Base-by-base conservation (phyloP, 192 early-diverging fungal species). In the Coemansia sp. region DNA sequence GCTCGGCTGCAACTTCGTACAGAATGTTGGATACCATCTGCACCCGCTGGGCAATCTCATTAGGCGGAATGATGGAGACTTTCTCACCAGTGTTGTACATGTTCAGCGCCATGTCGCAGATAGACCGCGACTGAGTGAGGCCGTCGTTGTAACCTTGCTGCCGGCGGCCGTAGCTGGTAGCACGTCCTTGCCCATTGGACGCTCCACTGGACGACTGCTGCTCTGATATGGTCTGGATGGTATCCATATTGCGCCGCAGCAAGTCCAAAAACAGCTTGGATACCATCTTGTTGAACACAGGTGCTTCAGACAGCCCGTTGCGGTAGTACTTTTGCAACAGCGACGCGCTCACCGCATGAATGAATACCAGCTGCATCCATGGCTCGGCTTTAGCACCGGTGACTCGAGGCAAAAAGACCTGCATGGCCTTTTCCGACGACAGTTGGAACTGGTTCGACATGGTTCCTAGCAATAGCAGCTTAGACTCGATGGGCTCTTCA, bases 21-120 rank as follows among this genome's bases (percentile, higher is more conserved):
- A 97, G 77, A 15, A 94, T 84, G 40, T 81, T 81, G 7, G 86
- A 57, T 14, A 94, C 80, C n/a, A 97, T 72, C 55, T 96, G 91
- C 38, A 88, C 79, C 16, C 87, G 84, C 60, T 96, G 92, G n/a
- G 68, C 68, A 57, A 71, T 71, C 57, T 78, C 74, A 39, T 71
- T 71, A 8, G 68, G 64, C 50, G 74, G 74, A 30, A 78, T 63
- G 15, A 78, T 50, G 31, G 74, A 70, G 15, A 68, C 53, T 59
- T 65, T 70, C 21, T 78, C 74, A 49, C 69, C 69, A 13, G 68
- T 64, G 54, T 50, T 55, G 15, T 69, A 60, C 63, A 71, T 47
- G 53, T 78, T 78, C 21, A 78, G 52, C 19, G 68, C 74, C 68
- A 78, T 63, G 61, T 78, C 74, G 60, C 69, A 78, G 39, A 78